These are phyloP conservation scores for Tubosaeta sp. DNA, from an alignment of 768 basidiomycete species.

Conservation along the genomic window DNA sequence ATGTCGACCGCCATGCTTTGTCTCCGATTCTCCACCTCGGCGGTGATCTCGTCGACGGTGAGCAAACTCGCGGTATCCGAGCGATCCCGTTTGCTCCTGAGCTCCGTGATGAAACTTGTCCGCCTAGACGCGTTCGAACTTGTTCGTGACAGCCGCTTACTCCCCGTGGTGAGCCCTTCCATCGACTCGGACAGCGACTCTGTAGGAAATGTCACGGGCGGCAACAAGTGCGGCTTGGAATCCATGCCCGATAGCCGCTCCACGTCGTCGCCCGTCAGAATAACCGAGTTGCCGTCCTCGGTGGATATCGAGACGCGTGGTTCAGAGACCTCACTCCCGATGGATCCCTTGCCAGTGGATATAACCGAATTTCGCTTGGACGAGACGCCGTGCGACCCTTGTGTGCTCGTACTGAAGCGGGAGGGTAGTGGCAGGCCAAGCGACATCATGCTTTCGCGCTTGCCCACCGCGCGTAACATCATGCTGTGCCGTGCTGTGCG, in stretches of 20 bases:
- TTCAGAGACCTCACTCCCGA: slow-evolving; percentile 40
- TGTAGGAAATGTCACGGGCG: slow-evolving; percentile 72
- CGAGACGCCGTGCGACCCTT: slow-evolving; percentile 39
- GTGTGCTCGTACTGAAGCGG: slow-evolving; percentile 33
- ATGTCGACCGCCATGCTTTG: slow-evolving; percentile 45
- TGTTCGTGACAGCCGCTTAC: slow-evolving; percentile 35
- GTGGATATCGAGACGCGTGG: slow-evolving; percentile 75
- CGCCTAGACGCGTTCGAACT: slow-evolving; percentile 55
- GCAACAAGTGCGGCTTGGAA: slow-evolving; percentile 57
- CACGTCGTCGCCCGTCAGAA: slow-evolving; percentile 51
- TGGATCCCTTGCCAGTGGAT: slow-evolving; percentile 33
- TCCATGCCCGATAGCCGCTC: slow-evolving; percentile 26
- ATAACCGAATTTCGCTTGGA: slow-evolving; percentile 43
- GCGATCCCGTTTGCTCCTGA: slow-evolving; percentile 76
- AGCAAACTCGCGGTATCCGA: slow-evolving; percentile 89
- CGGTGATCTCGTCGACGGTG: slow-evolving; percentile 97
- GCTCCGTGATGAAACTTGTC: slow-evolving; percentile 77
- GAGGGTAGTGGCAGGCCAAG: slow-evolving; percentile 41
- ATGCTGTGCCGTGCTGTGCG: slow-evolving; percentile 89
- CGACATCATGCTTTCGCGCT: slow-evolving; percentile 44
- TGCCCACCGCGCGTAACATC: slow-evolving; percentile 55
- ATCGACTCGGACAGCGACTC: slow-evolving; percentile 81
- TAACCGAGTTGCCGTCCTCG: slow-evolving; percentile 63
- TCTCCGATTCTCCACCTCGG: slow-evolving; percentile 74
- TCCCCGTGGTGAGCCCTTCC: slow-evolving; percentile 44